These are phyloP conservation scores for Amanita molliuscula DNA, from an alignment of 768 basidiomycete genomes.

Conservation along the genomic window DNA sequence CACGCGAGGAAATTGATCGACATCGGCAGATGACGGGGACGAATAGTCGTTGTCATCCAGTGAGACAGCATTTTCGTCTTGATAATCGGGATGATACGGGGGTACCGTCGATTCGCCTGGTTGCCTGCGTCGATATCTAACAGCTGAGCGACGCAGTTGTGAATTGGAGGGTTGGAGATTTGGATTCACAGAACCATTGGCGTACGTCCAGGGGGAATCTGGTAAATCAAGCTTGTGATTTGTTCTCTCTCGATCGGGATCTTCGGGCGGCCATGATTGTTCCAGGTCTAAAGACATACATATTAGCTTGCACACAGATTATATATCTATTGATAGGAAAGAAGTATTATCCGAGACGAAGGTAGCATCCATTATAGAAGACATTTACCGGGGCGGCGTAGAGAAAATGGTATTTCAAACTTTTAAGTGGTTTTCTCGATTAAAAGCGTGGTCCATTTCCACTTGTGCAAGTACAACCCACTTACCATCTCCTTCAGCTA, in stretches of 20 bases:
- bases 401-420: not conserved
- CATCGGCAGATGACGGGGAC: slow-evolving; percentile 18
- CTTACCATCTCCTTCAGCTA: slow-evolving; percentile 70
- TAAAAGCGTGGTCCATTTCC: not conserved
- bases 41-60: slow-evolving; percentile 20
- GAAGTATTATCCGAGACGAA: not conserved
- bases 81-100: slow-evolving; percentile 72
- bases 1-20: slow-evolving; percentile 22
- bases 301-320: not conserved
- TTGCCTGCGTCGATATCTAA: slow-evolving; percentile 13
- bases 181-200: slow-evolving; percentile 70
- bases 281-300: slow-evolving; percentile 14
- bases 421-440: slow-evolving; percentile 1
- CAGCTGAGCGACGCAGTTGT: slow-evolving; percentile 17
- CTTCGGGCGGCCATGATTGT: slow-evolving; percentile 63
- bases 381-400: not conserved
- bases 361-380: not conserved
- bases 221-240: slow-evolving; percentile 35
- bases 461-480: slow-evolving; percentile 35
- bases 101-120: slow-evolving; percentile 43
- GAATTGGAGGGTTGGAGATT: slow-evolving; percentile 54
- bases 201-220: slow-evolving; percentile 78
- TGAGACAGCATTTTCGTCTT: slow-evolving; percentile 21
- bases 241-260: slow-evolving; percentile 33
- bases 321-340: not conserved